phyloP scores from a whole-genome alignment of 768 basidiomycete genomes.

The Cystofilobasidium bisporidii region DNA sequence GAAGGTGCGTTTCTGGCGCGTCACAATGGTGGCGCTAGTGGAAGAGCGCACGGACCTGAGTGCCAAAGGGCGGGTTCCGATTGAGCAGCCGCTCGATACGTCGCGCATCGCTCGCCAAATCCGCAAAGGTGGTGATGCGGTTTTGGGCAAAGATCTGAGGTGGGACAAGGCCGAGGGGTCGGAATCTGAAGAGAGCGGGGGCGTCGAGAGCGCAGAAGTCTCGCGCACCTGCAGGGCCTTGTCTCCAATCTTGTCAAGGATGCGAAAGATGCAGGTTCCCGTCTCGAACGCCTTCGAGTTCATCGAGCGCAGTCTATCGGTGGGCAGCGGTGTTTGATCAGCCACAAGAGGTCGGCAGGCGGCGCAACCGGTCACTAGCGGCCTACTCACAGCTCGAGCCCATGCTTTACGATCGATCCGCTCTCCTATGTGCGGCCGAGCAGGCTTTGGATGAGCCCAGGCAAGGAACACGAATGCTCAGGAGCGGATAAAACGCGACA shows the following conservation, averaged over 20 bases:
- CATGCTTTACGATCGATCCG: slow-evolving; percentile 17
- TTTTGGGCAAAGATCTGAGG: slow-evolving; percentile 7
- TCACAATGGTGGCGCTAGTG: too few species aligned
- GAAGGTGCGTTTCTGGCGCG: too few species aligned
- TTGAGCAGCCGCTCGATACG: slow-evolving; percentile 24
- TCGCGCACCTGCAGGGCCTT: slow-evolving; percentile 25
- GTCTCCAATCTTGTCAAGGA: slow-evolving; percentile 26
- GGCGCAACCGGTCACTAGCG: too few species aligned
- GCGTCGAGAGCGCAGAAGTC: too few species aligned
- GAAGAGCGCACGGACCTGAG: slow-evolving; percentile 3
- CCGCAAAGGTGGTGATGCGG: slow-evolving; percentile 19
- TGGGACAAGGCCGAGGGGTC: too few species aligned
- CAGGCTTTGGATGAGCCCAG: too few species aligned
- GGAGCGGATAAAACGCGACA: not conserved
- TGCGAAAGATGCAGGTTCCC: slow-evolving; percentile 15
- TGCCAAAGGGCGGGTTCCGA: slow-evolving; percentile 23
- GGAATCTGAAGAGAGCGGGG: too few species aligned
- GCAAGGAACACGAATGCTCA: too few species aligned
- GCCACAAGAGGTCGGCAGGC: not conserved
- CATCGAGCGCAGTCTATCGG: slow-evolving; percentile 13
- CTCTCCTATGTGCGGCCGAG: too few species aligned
- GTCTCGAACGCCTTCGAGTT: slow-evolving; percentile 24
- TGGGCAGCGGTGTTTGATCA: not conserved
- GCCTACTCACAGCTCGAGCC: slow-evolving; percentile 28
- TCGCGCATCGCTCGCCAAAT: slow-evolving; percentile 14